phyloP scores from a whole-genome alignment of 2,329 filamentous ascomycete species.

The Claviceps sorghi region DNA sequence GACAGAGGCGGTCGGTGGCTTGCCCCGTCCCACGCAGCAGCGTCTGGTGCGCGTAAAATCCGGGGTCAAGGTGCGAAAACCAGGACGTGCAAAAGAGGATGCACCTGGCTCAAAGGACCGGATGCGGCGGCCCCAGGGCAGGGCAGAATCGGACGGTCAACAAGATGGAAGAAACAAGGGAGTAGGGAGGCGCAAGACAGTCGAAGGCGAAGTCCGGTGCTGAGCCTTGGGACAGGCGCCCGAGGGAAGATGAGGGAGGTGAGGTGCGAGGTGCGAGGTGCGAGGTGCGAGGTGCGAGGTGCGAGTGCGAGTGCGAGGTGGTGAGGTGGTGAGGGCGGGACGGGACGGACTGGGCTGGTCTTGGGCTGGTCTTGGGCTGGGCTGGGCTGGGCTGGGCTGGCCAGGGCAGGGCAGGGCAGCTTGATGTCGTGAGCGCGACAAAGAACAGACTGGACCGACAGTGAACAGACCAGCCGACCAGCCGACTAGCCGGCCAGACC shows the following conservation, averaged over 20 bases:
- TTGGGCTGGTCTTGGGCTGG: no score
- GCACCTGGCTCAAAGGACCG: background rate
- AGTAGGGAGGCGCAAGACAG: background rate
- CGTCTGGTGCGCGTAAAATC: background rate
- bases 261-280: background rate
- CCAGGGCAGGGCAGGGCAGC: no score
- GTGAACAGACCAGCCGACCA: background rate
- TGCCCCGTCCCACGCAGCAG: background rate
- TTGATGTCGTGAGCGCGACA: no score
- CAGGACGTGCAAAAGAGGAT: background rate
- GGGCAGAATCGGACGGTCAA: background rate
- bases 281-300: background rate
- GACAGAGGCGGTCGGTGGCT: background rate
- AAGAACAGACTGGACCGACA: no score
- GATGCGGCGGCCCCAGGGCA: background rate
- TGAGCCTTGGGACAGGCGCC: background rate
- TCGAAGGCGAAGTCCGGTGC: background rate
- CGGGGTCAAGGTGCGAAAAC: background rate
- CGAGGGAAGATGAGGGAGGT: background rate
- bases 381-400: no score
- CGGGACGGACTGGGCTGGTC: background rate
- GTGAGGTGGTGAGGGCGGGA: slow-evolving; percentile 2
- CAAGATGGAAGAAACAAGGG: background rate
- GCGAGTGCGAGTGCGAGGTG: background rate
- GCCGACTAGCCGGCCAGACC: no score